Conservation (phyloP, 192 early-diverging fungal species). For the Backusella morwellensis region DNA sequence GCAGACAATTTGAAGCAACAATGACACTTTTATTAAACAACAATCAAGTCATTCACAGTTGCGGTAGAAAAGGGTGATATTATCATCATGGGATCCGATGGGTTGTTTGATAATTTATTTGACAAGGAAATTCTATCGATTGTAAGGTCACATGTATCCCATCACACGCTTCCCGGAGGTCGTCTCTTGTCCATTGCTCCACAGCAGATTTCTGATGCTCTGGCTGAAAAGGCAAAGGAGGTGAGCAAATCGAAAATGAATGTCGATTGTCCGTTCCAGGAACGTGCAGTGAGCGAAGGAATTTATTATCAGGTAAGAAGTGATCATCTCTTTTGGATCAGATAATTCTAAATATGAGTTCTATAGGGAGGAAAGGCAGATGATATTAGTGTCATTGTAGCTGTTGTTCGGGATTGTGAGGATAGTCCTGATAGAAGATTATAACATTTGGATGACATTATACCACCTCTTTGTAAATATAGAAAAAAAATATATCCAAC, state of each 20-base stretch:
- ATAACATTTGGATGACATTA: neutral
- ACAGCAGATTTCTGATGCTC: constrained; percentile 70
- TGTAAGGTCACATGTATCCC: neutral
- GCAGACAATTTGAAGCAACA: neutral
- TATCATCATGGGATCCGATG: constrained; percentile 92
- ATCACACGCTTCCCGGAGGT: constrained; percentile 13
- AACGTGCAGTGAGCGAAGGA: constrained; percentile 90
- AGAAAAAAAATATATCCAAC: neutral
- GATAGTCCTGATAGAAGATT: constrained; percentile 12
- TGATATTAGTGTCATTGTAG: constrained; percentile 90
- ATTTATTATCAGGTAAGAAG: constrained; percentile 39
- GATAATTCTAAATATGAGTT: constrained; percentile 9
- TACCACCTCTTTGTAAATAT: neutral
- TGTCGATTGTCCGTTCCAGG: constrained; percentile 84
- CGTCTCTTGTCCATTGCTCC: constrained; percentile 55
- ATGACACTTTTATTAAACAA: neutral
- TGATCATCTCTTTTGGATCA: neutral
- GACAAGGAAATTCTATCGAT: constrained; percentile 87
- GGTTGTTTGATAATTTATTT: constrained; percentile 97
- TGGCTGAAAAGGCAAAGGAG: constrained; percentile 72
- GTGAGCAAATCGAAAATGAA: constrained; percentile 78
- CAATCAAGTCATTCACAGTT: constrained; percentile 55
- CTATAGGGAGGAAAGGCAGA: constrained; percentile 91
- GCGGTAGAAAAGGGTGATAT: constrained; percentile 92
- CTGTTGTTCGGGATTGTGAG: constrained; percentile 60